Conservation (phyloP, 2,329 filamentous ascomycete genomes). For the Akanthomyces muscarius region DNA sequence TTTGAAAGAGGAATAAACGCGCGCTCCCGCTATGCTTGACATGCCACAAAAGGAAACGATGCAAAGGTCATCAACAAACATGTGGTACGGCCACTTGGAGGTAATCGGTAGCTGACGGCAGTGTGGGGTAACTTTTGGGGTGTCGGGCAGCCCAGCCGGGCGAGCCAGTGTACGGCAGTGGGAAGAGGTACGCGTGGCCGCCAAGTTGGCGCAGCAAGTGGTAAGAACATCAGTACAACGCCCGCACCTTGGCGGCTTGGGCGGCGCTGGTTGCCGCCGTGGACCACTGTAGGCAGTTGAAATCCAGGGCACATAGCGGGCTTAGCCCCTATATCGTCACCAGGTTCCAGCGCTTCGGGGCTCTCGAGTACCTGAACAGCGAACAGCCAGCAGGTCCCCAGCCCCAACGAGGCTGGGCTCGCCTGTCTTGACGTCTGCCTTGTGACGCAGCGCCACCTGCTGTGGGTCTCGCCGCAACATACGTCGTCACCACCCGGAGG, state of each 20-base stretch:
- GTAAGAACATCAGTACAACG: neutral
- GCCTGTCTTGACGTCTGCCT: neutral
- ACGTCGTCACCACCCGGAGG: constrained; percentile 18
- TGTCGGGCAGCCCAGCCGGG: neutral
- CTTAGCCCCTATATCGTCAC: too few species aligned
- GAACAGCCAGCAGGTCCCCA: neutral
- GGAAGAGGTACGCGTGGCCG: constrained; percentile 9
- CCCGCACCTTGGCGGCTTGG: neutral
- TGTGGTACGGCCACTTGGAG: constrained; percentile 15
- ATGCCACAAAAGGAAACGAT: neutral
- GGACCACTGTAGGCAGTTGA: neutral
- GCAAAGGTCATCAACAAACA: constrained; percentile 4
- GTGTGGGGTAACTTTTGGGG: constrained; percentile 11
- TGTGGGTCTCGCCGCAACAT: constrained; percentile 16
- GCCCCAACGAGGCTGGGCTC: neutral
- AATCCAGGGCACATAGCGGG: neutral
- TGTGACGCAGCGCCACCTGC: constrained; percentile 13
- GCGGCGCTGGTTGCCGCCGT: neutral
- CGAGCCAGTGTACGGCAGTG: neutral
- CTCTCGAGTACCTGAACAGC: neutral
- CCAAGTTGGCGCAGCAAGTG: neutral
- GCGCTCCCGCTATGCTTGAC: neutral
- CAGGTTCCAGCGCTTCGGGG: neutral
- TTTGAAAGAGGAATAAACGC: neutral
- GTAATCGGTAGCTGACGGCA: constrained; percentile 10